A percentile compares a stretch with the other conserved stretches of the same genome.
These are phyloP conservation scores for Fusarium sp. DNA, from an alignment of 2,329 filamentous ascomycete species.

Conservation along the genomic window DNA sequence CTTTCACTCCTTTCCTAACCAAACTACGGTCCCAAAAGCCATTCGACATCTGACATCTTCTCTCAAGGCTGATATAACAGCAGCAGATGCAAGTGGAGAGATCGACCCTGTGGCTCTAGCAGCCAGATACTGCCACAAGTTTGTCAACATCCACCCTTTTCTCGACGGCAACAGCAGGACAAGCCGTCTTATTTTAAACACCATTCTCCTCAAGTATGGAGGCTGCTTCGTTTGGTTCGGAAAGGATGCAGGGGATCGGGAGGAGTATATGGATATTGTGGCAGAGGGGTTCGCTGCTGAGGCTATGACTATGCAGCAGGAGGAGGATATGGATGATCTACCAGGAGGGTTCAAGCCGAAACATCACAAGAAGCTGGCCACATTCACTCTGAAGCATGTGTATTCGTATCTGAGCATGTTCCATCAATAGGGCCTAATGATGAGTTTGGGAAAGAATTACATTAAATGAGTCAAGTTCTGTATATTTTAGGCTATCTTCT, in stretches of 20 bases:
- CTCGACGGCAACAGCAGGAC: constrained; percentile 48
- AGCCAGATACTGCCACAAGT: constrained; percentile 42
- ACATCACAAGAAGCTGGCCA: background rate
- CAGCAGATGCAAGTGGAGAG: background rate
- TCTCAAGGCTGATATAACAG: constrained; percentile 32
- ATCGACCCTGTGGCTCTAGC: constrained; percentile 43
- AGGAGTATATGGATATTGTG: rapidly evolving
- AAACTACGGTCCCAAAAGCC: background rate
- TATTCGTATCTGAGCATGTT: rapidly evolving
- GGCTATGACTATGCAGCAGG: background rate
- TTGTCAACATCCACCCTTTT: constrained; percentile 50
- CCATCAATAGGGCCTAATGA: too few species aligned
- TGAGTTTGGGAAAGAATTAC: too few species aligned
- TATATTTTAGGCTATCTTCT: too few species aligned
- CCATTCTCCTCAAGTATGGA: constrained; percentile 42
- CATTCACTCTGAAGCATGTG: background rate
- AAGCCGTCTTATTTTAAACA: constrained; percentile 46
- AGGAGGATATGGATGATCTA: background rate
- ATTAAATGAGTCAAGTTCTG: too few species aligned
- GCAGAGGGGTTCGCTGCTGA: background rate
- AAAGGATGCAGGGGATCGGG: too few species aligned
- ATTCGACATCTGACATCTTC: constrained; percentile 34
- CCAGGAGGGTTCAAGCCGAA: background rate
- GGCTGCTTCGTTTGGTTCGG: background rate
- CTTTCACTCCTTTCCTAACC: background rate